phyloP scores from a whole-genome alignment of 2,329 filamentous ascomycete species.

The Kalmusia sp. region DNA sequence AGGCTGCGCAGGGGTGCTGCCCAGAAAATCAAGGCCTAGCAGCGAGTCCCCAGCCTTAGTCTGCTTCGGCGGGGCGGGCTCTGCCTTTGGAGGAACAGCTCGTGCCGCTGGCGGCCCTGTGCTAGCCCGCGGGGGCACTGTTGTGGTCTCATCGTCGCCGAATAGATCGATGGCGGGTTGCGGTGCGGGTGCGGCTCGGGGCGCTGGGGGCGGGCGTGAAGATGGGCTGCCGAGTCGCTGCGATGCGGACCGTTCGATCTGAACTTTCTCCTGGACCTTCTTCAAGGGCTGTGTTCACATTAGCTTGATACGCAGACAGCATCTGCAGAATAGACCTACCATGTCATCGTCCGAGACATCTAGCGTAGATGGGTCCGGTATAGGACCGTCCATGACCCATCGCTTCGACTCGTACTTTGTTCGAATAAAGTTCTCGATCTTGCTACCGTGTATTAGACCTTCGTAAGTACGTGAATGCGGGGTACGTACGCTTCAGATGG shows the following conservation, averaged over 20 bases:
- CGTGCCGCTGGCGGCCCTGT: conserved; percentile 69
- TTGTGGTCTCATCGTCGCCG: conserved; percentile 74
- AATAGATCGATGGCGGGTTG: conserved; percentile 74
- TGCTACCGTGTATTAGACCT: conserved; percentile 54
- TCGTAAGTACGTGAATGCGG: neutral
- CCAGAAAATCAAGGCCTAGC: conserved; percentile 91
- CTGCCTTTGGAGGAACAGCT: conserved; percentile 69
- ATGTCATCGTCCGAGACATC: conserved; percentile 84
- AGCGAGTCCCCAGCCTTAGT: conserved; percentile 84
- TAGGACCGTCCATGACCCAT: conserved; percentile 98
- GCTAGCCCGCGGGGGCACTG: conserved; percentile 72
- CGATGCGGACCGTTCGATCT: conserved; percentile 66
- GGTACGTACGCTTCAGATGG: conserved; percentile 80
- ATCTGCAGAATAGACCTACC: conserved; percentile 60
- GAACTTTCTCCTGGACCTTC: conserved; percentile 74
- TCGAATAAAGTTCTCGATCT: conserved; percentile 99
- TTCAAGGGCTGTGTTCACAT: conserved; percentile 62
- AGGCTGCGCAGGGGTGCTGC: conserved; percentile 72
- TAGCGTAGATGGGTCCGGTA: conserved; percentile 89
- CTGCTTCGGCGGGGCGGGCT: conserved; percentile 64
- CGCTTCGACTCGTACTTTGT: conserved; percentile 99
- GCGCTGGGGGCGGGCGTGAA: conserved; percentile 34
- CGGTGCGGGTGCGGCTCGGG: conserved; percentile 54
- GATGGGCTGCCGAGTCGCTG: conserved; percentile 53
- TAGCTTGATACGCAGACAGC: conserved; percentile 7